phyloP scores from a whole-genome alignment of 202 grass and related monocot genomes.

The Panicum hallii region DNA sequence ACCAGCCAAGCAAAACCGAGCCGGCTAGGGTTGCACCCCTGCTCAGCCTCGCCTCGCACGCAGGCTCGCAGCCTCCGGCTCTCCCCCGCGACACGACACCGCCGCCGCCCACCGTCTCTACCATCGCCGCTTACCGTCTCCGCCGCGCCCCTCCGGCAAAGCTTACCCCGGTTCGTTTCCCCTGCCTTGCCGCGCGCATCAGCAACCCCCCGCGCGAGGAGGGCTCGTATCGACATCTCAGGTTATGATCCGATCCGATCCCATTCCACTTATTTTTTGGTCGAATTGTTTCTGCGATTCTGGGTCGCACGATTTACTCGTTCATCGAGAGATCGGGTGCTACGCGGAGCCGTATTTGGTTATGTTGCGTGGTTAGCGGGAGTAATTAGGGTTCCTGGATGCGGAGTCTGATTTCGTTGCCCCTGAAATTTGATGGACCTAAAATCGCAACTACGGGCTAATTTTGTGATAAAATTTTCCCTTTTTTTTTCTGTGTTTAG shows the following conservation, averaged over 20 bases:
- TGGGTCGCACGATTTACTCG: not conserved
- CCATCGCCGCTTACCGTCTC: not conserved
- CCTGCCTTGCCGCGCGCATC: not conserved
- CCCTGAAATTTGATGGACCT: slow-evolving; percentile 1
- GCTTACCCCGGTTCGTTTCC: not conserved
- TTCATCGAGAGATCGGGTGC: not conserved
- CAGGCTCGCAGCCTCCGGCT: slow-evolving; percentile 6
- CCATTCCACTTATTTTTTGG: not conserved
- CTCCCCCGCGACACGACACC: not conserved
- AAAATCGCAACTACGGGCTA: not conserved
- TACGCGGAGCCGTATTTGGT: not conserved
- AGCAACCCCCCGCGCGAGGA: not conserved
- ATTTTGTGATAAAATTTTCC: not conserved
- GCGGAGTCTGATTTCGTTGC: not conserved
- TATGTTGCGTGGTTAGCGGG: not conserved
- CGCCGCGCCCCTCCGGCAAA: not conserved
- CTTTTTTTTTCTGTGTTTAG: not conserved
- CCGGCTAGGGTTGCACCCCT: not conserved
- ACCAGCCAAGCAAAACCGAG: not conserved
- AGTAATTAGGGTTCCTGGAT: not conserved
- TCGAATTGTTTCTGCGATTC: not conserved
- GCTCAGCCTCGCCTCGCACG: slow-evolving; percentile 20
- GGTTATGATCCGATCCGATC: slow-evolving; percentile 4
- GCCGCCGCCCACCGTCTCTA: not conserved
- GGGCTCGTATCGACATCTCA: slow-evolving; percentile 14